phyloP scores from a whole-genome alignment of 2,329 filamentous ascomycete genomes.

The Colletotrichum sp. region DNA sequence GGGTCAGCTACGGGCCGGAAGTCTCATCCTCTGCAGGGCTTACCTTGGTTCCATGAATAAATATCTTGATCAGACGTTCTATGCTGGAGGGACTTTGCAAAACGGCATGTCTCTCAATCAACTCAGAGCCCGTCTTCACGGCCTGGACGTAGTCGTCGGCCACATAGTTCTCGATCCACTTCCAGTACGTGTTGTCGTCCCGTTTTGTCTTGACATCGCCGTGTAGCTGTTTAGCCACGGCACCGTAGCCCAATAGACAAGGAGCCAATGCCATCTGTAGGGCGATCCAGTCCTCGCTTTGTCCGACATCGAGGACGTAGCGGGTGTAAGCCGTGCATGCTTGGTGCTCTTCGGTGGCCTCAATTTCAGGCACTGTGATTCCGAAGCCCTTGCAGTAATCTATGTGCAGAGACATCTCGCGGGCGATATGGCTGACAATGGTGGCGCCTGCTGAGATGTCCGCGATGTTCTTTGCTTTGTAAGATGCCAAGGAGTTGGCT shows the following conservation, averaged over 20 bases:
- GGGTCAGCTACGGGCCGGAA: background rate
- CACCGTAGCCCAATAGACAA: slow-evolving; percentile 88
- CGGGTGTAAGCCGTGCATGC: slow-evolving; percentile 84
- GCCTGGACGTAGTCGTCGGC: slow-evolving; percentile 79
- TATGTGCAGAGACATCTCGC: slow-evolving; percentile 82
- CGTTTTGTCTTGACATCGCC: slow-evolving; percentile 64
- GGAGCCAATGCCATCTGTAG: slow-evolving; percentile 86
- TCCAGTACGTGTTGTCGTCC: slow-evolving; percentile 79
- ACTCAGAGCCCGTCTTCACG: slow-evolving; percentile 70
- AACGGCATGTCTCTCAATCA: slow-evolving; percentile 78
- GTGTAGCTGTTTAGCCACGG: slow-evolving; percentile 75
- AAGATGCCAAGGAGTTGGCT: slow-evolving; percentile 83
- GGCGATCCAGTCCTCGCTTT: slow-evolving; percentile 86
- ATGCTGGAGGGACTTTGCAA: slow-evolving; percentile 76
- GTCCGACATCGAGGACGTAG: slow-evolving; percentile 88
- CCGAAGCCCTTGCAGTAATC: slow-evolving; percentile 84
- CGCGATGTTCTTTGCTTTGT: slow-evolving; percentile 78
- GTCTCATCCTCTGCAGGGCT: slow-evolving; percentile 27
- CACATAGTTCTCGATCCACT: slow-evolving; percentile 90
- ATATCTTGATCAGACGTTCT: slow-evolving; percentile 84
- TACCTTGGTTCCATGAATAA: slow-evolving; percentile 86
- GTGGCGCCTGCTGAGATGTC: slow-evolving; percentile 73
- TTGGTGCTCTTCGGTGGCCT: slow-evolving; percentile 74
- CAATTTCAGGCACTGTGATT: slow-evolving; percentile 75
- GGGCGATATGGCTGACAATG: slow-evolving; percentile 78